Conservation (phyloP, 208 protist genomes). For the Wallacemonas collosoma region DNA sequence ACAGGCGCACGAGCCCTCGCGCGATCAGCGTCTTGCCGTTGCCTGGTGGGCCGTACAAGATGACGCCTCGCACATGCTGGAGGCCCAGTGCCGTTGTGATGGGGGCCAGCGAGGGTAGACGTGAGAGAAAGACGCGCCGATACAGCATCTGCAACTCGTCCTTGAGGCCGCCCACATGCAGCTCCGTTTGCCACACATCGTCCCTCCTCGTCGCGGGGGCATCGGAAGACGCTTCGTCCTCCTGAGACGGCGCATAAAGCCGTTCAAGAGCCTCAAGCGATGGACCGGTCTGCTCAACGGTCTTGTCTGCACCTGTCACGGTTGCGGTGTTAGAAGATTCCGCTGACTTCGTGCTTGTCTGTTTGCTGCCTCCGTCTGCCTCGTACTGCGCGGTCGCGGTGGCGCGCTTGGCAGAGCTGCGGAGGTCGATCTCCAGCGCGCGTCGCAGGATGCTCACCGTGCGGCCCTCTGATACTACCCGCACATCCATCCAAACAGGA, state of each 20-base stretch:
- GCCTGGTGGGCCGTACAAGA: slow-evolving; percentile 99
- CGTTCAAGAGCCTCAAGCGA: slow-evolving; percentile 47
- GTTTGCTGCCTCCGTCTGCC: background rate
- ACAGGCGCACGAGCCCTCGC: slow-evolving; percentile 97
- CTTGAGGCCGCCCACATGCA: slow-evolving; percentile 97
- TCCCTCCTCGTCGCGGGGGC: slow-evolving; percentile 8
- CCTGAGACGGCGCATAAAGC: slow-evolving; percentile 33
- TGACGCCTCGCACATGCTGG: slow-evolving; percentile 97
- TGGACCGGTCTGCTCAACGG: background rate
- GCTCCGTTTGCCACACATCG: slow-evolving; percentile 45
- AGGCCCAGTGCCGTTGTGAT: slow-evolving; percentile 87
- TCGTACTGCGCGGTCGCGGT: slow-evolving; percentile 5
- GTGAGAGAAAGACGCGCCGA: slow-evolving; percentile 98
- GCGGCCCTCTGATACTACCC: slow-evolving; percentile 14
- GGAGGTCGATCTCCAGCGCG: slow-evolving; percentile 55
- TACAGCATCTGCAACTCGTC: slow-evolving; percentile 96
- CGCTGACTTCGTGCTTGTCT: too few relatives aligned
- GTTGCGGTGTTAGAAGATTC: too few relatives aligned
- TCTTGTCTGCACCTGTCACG: too few relatives aligned
- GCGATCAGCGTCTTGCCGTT: slow-evolving; percentile 99
- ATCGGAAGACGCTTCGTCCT: slow-evolving; percentile 10
- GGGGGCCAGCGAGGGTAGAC: slow-evolving; percentile 87
- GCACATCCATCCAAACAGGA: slow-evolving; percentile 35
- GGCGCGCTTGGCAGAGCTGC: slow-evolving; percentile 1
- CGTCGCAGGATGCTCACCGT: slow-evolving; percentile 37